phyloP scores from a whole-genome alignment of 2,329 filamentous ascomycete species.

The Aspergillus amoenus region DNA sequence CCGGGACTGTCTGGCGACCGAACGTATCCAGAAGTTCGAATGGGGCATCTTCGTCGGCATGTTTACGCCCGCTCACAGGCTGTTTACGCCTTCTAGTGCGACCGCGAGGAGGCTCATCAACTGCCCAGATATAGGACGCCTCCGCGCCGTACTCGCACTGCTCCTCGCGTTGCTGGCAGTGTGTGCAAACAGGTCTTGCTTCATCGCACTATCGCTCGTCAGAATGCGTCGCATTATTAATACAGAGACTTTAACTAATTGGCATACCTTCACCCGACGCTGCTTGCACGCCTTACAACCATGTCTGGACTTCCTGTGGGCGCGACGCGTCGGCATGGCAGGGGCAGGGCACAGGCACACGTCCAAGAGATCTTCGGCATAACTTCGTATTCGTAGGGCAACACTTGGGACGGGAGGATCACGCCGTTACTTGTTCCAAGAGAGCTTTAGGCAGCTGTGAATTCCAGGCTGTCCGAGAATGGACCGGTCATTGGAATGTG shows the following conservation, averaged over 20 bases:
- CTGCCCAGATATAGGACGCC: conserved; percentile 17
- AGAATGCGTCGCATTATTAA: neutral
- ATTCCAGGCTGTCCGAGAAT: too few relatives aligned
- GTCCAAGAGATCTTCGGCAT: neutral
- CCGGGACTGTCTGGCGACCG: neutral
- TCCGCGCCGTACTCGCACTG: conserved; percentile 18
- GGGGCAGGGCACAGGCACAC: neutral
- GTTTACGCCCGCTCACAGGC: too few relatives aligned
- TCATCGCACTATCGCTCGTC: conserved; percentile 22
- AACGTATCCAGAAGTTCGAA: neutral
- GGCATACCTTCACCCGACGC: conserved; percentile 24
- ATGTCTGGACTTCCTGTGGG: conserved; percentile 25
- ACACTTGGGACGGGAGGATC: too few relatives aligned
- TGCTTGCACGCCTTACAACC: conserved; percentile 25
- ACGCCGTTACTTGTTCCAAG: too few relatives aligned
- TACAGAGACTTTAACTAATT: too few relatives aligned
- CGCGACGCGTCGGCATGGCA: conserved; percentile 17
- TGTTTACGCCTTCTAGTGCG: neutral
- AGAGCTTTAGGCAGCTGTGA: too few relatives aligned
- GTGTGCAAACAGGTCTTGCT: conserved; percentile 18
- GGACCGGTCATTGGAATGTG: neutral
- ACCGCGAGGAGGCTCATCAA: neutral
- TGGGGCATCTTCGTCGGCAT: neutral
- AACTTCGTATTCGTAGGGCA: neutral
- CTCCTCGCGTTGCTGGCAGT: conserved; percentile 19